Conservation (phyloP, 352 stramenopile species). For the Pythium sukuiense region DNA sequence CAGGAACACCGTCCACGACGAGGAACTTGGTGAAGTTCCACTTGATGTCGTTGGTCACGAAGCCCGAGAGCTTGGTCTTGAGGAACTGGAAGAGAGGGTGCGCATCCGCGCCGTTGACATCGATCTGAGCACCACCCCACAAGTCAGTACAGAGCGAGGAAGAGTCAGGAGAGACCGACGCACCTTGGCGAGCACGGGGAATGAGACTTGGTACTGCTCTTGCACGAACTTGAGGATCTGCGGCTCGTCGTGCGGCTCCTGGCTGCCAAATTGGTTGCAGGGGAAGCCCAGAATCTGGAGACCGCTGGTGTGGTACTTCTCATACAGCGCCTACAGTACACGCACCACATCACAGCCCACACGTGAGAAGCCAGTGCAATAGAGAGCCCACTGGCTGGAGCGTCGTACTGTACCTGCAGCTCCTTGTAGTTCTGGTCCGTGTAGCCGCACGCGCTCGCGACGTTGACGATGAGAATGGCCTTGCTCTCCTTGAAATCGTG, state of each 20-base stretch:
- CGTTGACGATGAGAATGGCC: conserved; percentile 81
- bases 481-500: conserved; percentile 47
- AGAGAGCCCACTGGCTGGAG: background rate
- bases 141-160: background rate
- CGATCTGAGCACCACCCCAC: conserved; percentile 48
- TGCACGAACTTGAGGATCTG: conserved; percentile 81
- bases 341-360: background rate
- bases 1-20: conserved; percentile 66
- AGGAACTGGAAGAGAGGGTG: conserved; percentile 92
- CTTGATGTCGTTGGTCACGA: conserved; percentile 77
- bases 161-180: background rate
- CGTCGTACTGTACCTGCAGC: conserved; percentile 49
- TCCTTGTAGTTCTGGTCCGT: conserved; percentile 83
- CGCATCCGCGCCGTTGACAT: conserved; percentile 92
- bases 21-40: conserved; percentile 92
- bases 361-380: no score
- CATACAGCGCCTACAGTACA: conserved; percentile 52
- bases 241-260: conserved; percentile 77
- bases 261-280: conserved; percentile 95
- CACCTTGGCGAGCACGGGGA: conserved; percentile 88
- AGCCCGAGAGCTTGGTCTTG: conserved; percentile 64
- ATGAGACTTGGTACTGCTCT: conserved; percentile 73
- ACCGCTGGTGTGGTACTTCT: conserved; percentile 67
- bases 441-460: conserved; percentile 79
- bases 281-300: conserved; percentile 93